Base-by-base conservation (phyloP, 164 flowering plant genomes). In the Nymphaea thermarum region DNA sequence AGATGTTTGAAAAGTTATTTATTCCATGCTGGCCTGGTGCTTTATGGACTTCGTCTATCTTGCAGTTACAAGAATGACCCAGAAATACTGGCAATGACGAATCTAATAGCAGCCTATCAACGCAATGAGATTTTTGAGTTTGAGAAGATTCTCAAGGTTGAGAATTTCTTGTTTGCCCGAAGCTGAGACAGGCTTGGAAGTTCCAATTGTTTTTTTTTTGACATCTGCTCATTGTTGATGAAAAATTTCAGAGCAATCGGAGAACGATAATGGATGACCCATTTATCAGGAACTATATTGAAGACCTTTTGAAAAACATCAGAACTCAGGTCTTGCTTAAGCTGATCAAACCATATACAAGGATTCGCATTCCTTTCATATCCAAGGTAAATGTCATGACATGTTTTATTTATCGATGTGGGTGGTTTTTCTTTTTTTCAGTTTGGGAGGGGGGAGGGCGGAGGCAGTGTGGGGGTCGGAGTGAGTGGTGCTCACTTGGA, bases 181-280 rank as follows among this genome's bases (percentile, higher is more conserved):
- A 41, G 44, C 8, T 43, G 59, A 44, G 43, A 66, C 64, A 43
- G 63, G 63, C 12, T 60, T 59, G 36, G 18, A 4, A n/a, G 60
- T 36, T 62, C n/a, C 6, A 61, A 5, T 43, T 41, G 7, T 60
- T 5, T 43, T 25, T 43, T 61, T 59, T 5, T 25, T 45, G 63
- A 70, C 18, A 17, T 68, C 71, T 51, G 42, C 36, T 60, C 57
- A 15, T 63, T 57, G 25, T 36, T 62, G 8, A 43, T 65, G 43
- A 65, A 57, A 14, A 43, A 66, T 60, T 42, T 15, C 91, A 95
- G 99, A 92, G 89, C 74, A 95, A 95, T 69, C 82, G 98, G 74
- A 86, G 88, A 76, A 95, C 99, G 4, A 95, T 95, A 7, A 95
- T 95, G 99, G 99, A 95, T 71, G 99, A 95, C 74, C 96, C 83